Conservation (phyloP, 768 basidiomycete genomes). For the Kwoniella sp. region DNA sequence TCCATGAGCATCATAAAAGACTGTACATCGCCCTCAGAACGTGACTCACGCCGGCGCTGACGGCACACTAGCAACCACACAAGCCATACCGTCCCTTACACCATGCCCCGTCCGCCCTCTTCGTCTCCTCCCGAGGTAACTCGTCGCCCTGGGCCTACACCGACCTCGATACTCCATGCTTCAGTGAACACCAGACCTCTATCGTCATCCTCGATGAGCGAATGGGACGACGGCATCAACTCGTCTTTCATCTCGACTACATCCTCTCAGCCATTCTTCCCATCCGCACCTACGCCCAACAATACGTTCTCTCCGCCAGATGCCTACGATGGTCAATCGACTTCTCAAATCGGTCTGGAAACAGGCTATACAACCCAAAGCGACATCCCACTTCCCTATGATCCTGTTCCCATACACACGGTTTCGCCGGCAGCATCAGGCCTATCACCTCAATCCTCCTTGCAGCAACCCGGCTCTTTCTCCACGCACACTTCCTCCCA, state of each 20-base stretch:
- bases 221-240: conserved; percentile 1
- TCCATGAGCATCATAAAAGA: background rate
- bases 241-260: conserved; percentile 18
- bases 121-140: background rate
- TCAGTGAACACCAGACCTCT: background rate
- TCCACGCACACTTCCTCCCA: conserved; percentile 1
- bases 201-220: conserved; percentile 1
- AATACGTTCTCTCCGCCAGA: conserved; percentile 27
- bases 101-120: background rate
- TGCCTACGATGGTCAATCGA: conserved; percentile 1
- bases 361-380: conserved; percentile 3
- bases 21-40: background rate
- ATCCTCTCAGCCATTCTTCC: conserved; percentile 13
- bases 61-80: background rate
- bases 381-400: background rate
- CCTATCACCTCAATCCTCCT: background rate
- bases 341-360: background rate
- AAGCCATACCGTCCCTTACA: no score
- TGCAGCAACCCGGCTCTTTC: background rate
- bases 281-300: conserved; percentile 32
- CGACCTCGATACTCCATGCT: background rate
- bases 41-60: background rate
- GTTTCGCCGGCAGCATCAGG: background rate
- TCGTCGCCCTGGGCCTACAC: conserved; percentile 2
- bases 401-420: background rate